A percentile compares a stretch with the other conserved stretches of the same genome.
phyloP scores from a whole-genome alignment of 2,329 filamentous ascomycete species.

The Geoglossum cookeanum region DNA sequence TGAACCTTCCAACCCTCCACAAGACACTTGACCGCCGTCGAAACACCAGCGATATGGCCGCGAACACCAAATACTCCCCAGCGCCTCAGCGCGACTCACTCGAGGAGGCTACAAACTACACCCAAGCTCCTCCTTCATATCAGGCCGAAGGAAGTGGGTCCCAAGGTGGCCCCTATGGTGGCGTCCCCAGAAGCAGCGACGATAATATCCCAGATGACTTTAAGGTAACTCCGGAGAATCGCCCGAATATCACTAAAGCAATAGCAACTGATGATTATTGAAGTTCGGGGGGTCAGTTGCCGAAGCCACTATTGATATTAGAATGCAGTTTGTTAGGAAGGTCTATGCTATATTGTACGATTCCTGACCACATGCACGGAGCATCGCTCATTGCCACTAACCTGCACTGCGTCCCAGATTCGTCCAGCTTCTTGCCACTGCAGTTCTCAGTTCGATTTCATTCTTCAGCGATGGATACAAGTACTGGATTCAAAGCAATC shows the following conservation, averaged over 20 bases:
- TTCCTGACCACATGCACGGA: not conserved
- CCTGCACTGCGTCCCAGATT: slow-evolving; percentile 30
- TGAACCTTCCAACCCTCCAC: not conserved
- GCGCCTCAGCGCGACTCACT: slow-evolving; percentile 77
- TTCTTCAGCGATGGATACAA: slow-evolving; percentile 72
- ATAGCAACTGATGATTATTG: not conserved
- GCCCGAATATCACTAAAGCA: not conserved
- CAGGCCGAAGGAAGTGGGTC: slow-evolving; percentile 36
- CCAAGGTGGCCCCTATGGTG: slow-evolving; percentile 41
- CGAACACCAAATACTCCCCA: slow-evolving; percentile 62
- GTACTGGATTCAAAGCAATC: slow-evolving; percentile 67
- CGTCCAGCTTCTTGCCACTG: slow-evolving; percentile 77
- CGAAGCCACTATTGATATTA: slow-evolving; percentile 85
- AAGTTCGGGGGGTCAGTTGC: slow-evolving; percentile 84
- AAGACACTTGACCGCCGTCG: not conserved
- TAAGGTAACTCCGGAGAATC: slow-evolving; percentile 38
- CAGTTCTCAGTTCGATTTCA: slow-evolving; percentile 58
- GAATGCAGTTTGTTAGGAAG: slow-evolving; percentile 92
- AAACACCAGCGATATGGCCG: slow-evolving; percentile 35
- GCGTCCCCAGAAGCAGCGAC: slow-evolving; percentile 50
- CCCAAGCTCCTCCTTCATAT: slow-evolving; percentile 72
- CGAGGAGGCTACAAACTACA: slow-evolving; percentile 44
- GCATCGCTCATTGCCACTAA: not conserved
- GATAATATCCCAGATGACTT: slow-evolving; percentile 95
- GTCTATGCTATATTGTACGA: slow-evolving; percentile 82